Percentiles rank a stretch among this genome's conserved stretches.
Conservation (phyloP, 768 basidiomycete species). For the Phlebiopsis flavidoalba region DNA sequence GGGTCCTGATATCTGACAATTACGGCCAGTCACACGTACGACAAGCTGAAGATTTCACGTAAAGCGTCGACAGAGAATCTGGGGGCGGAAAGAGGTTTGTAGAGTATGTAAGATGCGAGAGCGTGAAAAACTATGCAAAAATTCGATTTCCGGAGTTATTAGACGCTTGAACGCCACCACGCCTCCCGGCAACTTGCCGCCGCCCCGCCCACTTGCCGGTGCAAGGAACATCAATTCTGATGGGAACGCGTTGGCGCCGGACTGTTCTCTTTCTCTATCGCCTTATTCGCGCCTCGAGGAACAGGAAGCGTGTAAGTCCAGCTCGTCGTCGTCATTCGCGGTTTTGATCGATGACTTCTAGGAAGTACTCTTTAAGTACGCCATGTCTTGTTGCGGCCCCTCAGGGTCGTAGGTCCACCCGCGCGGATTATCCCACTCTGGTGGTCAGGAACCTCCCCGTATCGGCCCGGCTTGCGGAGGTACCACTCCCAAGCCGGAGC, state of each 20-base stretch:
- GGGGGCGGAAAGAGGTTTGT: too few species aligned
- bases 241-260: too few species aligned
- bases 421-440: background rate
- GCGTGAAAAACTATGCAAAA: too few species aligned
- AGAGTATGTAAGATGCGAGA: too few species aligned
- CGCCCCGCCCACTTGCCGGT: background rate
- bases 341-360: background rate
- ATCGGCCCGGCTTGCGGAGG: background rate
- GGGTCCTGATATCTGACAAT: too few species aligned
- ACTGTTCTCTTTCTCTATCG: background rate
- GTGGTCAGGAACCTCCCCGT: background rate
- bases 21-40: too few species aligned
- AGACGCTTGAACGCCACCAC: background rate
- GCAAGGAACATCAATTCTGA: background rate
- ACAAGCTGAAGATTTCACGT: too few species aligned
- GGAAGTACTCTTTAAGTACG: background rate
- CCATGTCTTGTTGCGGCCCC: too few species aligned
- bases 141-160: too few species aligned
- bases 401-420: background rate
- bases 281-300: background rate
- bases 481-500: background rate
- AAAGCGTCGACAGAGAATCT: too few species aligned
- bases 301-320: background rate
- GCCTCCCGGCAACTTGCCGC: background rate
- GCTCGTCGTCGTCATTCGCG: background rate